Percentiles rank a stretch among this genome's conserved stretches.
These are phyloP conservation scores for Backusella tarrabulga DNA, from an alignment of 192 early-diverging fungal species.

Conservation along the genomic window DNA sequence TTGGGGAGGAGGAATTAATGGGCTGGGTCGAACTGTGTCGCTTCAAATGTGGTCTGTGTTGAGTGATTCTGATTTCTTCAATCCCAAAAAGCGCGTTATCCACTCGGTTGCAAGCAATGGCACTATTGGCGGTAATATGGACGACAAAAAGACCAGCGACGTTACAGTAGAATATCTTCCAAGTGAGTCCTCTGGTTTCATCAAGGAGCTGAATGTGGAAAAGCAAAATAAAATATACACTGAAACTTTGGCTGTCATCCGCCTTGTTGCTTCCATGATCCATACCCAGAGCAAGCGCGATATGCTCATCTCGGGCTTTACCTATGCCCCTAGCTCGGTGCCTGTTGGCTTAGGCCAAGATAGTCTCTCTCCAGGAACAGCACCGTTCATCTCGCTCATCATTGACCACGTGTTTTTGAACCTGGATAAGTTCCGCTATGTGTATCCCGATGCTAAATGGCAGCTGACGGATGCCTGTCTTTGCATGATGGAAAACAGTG, in stretches of 20 bases:
- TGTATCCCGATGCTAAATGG: conserved; percentile 72
- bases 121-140: not conserved
- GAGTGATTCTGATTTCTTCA: conserved; percentile 64
- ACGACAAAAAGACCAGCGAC: not conserved
- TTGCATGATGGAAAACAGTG: conserved; percentile 73
- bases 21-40: conserved; percentile 56
- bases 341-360: conserved; percentile 61
- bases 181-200: conserved; percentile 63
- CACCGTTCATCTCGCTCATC: conserved; percentile 81
- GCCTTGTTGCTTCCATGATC: conserved; percentile 68
- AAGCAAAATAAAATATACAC: conserved; percentile 70
- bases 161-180: not conserved
- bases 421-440: conserved; percentile 65
- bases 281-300: conserved; percentile 52
- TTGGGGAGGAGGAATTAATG: conserved; percentile 37
- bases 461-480: conserved; percentile 71
- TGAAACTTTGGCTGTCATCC: conserved; percentile 82
- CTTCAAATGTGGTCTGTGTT: conserved; percentile 76
- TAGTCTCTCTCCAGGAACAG: conserved; percentile 71
- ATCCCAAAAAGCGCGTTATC: conserved; percentile 46
- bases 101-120: conserved; percentile 14
- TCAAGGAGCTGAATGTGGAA: conserved; percentile 77
- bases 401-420: conserved; percentile 85
- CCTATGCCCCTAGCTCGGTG: conserved; percentile 47
- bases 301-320: conserved; percentile 21